A percentile compares a stretch with the other conserved stretches of the same genome.
Conservation (phyloP, 2,329 filamentous ascomycete species). For the Amphichorda felina region DNA sequence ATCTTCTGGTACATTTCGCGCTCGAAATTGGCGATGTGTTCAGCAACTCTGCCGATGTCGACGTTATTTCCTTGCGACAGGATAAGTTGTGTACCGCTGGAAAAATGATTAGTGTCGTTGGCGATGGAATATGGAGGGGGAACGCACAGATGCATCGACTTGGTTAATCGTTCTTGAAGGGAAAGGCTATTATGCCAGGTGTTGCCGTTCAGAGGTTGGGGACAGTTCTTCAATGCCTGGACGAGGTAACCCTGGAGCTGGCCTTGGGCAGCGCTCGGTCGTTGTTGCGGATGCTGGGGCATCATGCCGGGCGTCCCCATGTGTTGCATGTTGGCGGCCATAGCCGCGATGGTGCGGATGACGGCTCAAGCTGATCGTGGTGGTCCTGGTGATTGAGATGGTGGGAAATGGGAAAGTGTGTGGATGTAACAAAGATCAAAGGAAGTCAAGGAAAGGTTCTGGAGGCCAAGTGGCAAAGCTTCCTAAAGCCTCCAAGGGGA, state of each 20-base stretch:
- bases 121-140: neutral
- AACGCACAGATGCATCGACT: constrained; percentile 29
- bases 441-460: neutral
- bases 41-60: constrained; percentile 27
- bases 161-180: constrained; percentile 27
- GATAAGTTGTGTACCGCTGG: neutral
- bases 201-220: constrained; percentile 14
- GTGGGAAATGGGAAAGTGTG: too few species aligned
- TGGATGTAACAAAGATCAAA: too few species aligned
- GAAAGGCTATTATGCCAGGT: constrained; percentile 26
- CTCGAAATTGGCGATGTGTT: constrained; percentile 33
- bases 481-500: too few species aligned
- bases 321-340: constrained; percentile 49
- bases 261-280: neutral
- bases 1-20: constrained; percentile 32
- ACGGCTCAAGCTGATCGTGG: neutral
- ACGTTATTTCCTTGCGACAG: constrained; percentile 6
- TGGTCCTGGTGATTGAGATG: neutral
- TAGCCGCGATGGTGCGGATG: constrained; percentile 26
- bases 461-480: too few species aligned
- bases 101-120: neutral
- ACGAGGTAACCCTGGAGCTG: neutral
- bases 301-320: constrained; percentile 38
- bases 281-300: constrained; percentile 23
- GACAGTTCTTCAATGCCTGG: constrained; percentile 11